These are phyloP conservation scores for Kwoniella newhampshirensis DNA, from an alignment of 768 basidiomycete genomes.

Conservation along the genomic window DNA sequence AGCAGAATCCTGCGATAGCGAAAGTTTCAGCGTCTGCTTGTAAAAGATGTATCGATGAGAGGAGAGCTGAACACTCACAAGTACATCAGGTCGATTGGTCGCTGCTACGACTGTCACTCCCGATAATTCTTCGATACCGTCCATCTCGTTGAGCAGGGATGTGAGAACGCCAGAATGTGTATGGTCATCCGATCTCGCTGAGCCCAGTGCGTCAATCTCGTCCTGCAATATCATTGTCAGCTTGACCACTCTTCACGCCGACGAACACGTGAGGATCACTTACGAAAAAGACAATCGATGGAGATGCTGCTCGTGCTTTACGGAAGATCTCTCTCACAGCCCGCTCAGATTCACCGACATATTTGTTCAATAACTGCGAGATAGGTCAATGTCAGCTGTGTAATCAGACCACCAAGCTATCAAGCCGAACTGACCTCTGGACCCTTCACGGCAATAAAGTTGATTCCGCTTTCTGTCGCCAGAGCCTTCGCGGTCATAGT, in stretches of 20 bases:
- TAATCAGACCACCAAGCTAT: background rate
- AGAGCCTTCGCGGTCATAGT: slow-evolving; percentile 88
- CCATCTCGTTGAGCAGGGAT: slow-evolving; percentile 94
- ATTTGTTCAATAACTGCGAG: slow-evolving; percentile 86
- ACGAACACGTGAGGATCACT: slow-evolving; percentile 46
- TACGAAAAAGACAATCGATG: slow-evolving; percentile 96
- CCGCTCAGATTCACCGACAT: slow-evolving; percentile 93
- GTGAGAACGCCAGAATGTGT: slow-evolving; percentile 78
- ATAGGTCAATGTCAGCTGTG: slow-evolving; percentile 2
- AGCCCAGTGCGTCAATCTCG: slow-evolving; percentile 91
- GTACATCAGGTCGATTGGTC: slow-evolving; percentile 91
- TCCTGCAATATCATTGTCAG: slow-evolving; percentile 61
- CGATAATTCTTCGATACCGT: slow-evolving; percentile 89
- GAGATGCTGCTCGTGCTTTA: slow-evolving; percentile 89
- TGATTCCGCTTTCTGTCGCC: slow-evolving; percentile 89
- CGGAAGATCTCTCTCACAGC: slow-evolving; percentile 92
- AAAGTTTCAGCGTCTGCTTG: slow-evolving; percentile 1
- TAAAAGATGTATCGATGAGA: background rate
- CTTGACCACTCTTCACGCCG: background rate
- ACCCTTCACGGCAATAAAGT: slow-evolving; percentile 95
- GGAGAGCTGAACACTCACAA: slow-evolving; percentile 60
- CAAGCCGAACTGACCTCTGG: slow-evolving; percentile 70
- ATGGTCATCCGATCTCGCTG: slow-evolving; percentile 65
- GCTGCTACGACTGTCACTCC: slow-evolving; percentile 96
- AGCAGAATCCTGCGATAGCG: slow-evolving; percentile 72